Evolutionary conservation across 495 filamentous ascomycete genomes (phyloP), one percentile per base, ranked within the genome.

Genomic region (Xylaria grammica): DNA sequence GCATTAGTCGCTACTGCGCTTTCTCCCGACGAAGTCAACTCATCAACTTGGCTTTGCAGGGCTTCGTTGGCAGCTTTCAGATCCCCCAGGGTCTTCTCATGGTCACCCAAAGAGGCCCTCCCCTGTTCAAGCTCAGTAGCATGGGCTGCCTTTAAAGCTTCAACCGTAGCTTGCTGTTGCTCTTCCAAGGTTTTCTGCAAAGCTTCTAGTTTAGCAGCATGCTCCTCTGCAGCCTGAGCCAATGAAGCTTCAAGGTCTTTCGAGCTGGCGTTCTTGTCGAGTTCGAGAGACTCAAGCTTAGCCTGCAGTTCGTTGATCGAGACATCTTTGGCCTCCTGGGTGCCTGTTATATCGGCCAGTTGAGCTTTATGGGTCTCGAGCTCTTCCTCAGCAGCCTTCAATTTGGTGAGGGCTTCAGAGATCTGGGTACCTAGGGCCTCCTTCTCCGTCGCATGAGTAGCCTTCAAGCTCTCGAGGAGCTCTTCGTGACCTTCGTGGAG

Each of bases 391-490:
- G 74, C 80, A 34, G 62, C 53, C 45, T 74, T 71, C 8, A 83
- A 75, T 67, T 84, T 79, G 7, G 78, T 72, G 34, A 80, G 72
- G 13, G 75, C 72, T 34, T 79, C 78, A 2, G 75, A 63, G 45
- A 84, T 71, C 53, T 83, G 72, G 26, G 72, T 69, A 40, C 74
- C 69, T 6, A 82, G 53, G 6, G 67, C 51, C 61, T 84, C 81
- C 40, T 85, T 72, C 51, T 79, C 78, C 2, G 79, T 67, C 32
- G 79, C 74, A 66, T 86, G 82, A 52, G 81, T 76, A 36, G 74
- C 70, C 69, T 78, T 80, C 32, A 86, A 66, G 24, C 68, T 72
- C 38, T 81, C 76, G 11, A 84, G 65, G 1, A 82, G 74, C 17
- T 77, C 75, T 44, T 67, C 69, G n/a, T 81, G 69, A 19, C 80